Evolutionary conservation across 1,284 basidiomycete genomes (phyloP), one percentile per base, ranked within the genome.

Genomic region (Ceratobasidium sp.): DNA sequence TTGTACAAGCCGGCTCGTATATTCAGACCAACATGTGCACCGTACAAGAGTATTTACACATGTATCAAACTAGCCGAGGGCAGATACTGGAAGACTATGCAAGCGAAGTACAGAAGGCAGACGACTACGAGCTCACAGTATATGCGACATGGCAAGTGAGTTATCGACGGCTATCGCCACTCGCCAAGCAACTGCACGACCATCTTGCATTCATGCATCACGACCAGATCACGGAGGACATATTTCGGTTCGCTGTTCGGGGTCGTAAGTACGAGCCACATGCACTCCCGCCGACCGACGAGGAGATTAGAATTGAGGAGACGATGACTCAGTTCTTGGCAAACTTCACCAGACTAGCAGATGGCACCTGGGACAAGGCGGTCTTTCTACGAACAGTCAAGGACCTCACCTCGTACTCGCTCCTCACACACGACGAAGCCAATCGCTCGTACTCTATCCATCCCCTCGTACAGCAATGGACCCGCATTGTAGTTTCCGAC

Each of bases 1-100:
- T 78, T n/a, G 56, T 62, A 1, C 77, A 78, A 17, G 46, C 59
- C 46, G 77, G 69, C 33, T 52, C 68, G 64, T 78, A 64, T 42
- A 65, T 74, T 15, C 59, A 33, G 20, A 67, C 57, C 23, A 6
- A 57, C 40, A 42, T 15, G 10, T 70, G 59, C 50, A 54, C 46
- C 40, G 59, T 54, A 9, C 13, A 15, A 10, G 40, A 44, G n/a
- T 64, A 65, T 26, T 6, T 42, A 4, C 23, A 64, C 17, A 62
- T 77, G 44, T 66, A 68, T 48, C 64, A 13, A 26, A 57, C 26
- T 33, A 54, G 52, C 48, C 33, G 61, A 5, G 77, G 64, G 9
- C 57, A 42, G 17, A 26, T 56, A 5, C 33, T 59, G 17, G 59
- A 59, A 15, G 33, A 71, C 28, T 50, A 70, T 23, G 48, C 28